A percentile compares a stretch with the other conserved stretches of the same genome.
These are phyloP conservation scores for Cornus florida DNA, from an alignment of 148 eudicot species.

Conservation along the genomic window DNA sequence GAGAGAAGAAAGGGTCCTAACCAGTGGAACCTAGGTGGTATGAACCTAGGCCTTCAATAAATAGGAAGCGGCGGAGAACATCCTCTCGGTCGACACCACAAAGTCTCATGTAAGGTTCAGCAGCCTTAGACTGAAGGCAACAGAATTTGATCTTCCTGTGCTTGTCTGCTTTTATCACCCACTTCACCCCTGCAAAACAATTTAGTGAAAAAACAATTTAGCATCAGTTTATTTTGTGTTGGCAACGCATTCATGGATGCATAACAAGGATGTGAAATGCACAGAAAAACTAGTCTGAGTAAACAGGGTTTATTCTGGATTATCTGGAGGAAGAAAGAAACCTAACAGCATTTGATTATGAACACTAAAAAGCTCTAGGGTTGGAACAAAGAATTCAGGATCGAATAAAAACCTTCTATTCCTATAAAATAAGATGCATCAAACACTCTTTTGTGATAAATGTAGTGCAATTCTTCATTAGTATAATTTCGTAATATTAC, in stretches of 20 bases:
- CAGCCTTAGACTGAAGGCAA: conserved; percentile 90
- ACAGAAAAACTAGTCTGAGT: too few species aligned
- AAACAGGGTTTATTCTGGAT: too few species aligned
- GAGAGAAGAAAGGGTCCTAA: conserved; percentile 24
- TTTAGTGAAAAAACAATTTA: not conserved
- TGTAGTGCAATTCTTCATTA: not conserved
- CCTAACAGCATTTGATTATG: not conserved
- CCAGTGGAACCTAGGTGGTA: conserved; percentile 97
- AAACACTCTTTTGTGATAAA: not conserved
- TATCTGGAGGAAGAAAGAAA: not conserved
- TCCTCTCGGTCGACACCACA: conserved; percentile 75
- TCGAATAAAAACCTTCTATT: not conserved
- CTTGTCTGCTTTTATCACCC: conserved; percentile 75
- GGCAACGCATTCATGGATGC: not conserved
- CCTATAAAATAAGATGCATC: not conserved
- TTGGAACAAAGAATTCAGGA: not conserved
- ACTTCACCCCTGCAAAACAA: conserved; percentile 70
- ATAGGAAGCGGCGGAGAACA: conserved; percentile 85
- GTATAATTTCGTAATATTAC: not conserved
- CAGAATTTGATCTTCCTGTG: conserved; percentile 83
- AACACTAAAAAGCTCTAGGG: not conserved
- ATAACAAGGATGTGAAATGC: not conserved
- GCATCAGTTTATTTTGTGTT: not conserved
- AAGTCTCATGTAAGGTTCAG: conserved; percentile 82
- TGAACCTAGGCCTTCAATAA: conserved; percentile 74